Evolutionary conservation across 2,329 filamentous ascomycete genomes (phyloP).

Genomic region (Trichophyton mentagrophytes): DNA sequence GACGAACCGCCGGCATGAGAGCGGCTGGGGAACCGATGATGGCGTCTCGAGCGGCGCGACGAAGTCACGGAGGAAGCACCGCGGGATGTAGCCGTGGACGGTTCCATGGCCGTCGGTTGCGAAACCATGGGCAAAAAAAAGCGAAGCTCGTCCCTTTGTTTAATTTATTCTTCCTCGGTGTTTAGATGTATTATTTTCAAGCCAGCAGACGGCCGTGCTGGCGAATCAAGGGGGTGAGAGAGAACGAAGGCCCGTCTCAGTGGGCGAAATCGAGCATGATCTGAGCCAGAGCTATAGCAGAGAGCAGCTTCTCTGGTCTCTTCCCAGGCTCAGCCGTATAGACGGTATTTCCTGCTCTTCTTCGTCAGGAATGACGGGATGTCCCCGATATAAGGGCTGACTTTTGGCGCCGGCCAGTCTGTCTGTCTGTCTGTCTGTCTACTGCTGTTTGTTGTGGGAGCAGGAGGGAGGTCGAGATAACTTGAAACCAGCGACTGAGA

Average conservation of each 20-base stretch:
- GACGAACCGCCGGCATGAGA: slow-evolving; percentile 64
- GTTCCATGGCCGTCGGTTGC: slow-evolving; percentile 36
- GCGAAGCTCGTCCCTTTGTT: neutral
- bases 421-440: neutral
- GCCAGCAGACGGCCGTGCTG: neutral
- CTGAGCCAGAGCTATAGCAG: neutral
- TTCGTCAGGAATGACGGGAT: neutral
- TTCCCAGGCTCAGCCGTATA: neutral
- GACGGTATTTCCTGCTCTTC: neutral
- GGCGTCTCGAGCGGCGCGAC: slow-evolving; percentile 40
- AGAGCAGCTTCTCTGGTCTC: neutral
- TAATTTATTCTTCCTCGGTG: neutral
- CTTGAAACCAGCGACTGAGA: neutral
- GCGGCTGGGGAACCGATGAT: slow-evolving; percentile 59
- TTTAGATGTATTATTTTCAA: neutral
- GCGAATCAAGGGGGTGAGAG: neutral
- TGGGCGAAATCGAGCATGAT: neutral
- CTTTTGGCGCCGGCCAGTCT: neutral
- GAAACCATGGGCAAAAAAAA: slow-evolving; percentile 24
- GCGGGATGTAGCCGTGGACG: slow-evolving; percentile 44
- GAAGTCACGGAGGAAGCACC: slow-evolving; percentile 52
- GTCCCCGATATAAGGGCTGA: neutral
- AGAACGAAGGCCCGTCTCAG: neutral
- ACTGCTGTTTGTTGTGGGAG: neutral
- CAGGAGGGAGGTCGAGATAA: neutral